Percentiles rank a stretch among this genome's conserved stretches.
These are phyloP conservation scores for Hypseocharis bilobata DNA, from an alignment of 441 rosid genomes.

Conservation along the genomic window DNA sequence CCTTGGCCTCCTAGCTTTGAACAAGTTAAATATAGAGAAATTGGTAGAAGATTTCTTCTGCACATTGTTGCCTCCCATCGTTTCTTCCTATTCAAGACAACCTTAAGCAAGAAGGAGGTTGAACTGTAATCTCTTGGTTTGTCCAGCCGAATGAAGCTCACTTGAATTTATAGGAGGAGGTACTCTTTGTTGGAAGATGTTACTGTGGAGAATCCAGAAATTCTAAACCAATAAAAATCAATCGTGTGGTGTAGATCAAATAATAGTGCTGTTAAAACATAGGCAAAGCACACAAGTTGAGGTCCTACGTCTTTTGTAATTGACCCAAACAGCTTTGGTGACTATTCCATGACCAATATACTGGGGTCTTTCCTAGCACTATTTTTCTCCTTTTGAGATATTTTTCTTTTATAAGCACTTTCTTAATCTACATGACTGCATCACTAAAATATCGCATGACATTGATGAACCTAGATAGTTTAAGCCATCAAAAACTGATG, in stretches of 20 bases:
- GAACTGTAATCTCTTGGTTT: not conserved
- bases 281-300: not conserved
- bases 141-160: not conserved
- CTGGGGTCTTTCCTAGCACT: not conserved
- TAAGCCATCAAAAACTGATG: conserved; percentile 3
- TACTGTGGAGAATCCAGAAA: not conserved
- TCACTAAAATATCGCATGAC: not conserved
- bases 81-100: not conserved
- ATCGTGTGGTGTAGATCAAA: not conserved
- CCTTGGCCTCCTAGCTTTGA: conserved; percentile 33
- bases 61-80: conserved; percentile 37
- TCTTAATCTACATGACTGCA: not conserved
- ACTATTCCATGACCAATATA: not conserved
- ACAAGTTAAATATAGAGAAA: conserved; percentile 32
- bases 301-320: not conserved
- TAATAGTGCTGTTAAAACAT: not conserved
- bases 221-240: not conserved
- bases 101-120: not conserved
- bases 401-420: not conserved
- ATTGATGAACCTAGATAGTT: conserved; percentile 3
- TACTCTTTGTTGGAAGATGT: not conserved
- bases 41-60: conserved; percentile 30
- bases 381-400: not conserved
- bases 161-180: not conserved
- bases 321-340: not conserved